Evolutionary conservation across 148 eudicot species (phyloP), one percentile per base, ranked within the genome.

Genomic region (Vaccinium darrowii): DNA sequence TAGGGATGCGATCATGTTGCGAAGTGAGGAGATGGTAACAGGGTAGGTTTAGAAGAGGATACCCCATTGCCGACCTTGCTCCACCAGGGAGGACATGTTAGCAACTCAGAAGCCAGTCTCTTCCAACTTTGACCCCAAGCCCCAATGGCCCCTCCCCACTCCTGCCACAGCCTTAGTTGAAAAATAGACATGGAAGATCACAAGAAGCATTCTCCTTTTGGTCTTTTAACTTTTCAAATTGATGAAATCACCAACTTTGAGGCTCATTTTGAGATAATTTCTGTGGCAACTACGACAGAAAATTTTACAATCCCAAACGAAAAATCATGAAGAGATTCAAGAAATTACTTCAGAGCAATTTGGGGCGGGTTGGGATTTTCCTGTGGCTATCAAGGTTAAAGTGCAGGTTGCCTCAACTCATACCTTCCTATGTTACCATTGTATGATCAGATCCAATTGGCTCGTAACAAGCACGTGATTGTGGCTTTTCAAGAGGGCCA

Each of bases 1-100:
- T 36, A 74, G n/a, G 51, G 77, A 71, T 74, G 77, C 11, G 77
- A 74, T 74, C 77, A 74, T 16, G 77, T 39, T 2, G 78, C 18
- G 50, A 73, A 33, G 21, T 36, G n/a, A 18, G 12, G 78, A 74
- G n/a, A 74, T 74, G 78, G 52, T 12, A 74, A 74, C 52, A 73
- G 77, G 77, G 50, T 36, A 36, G 23, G 51, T 73, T 73, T 39
- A 39, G 50, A 39, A 16, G 50, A 74, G 78, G 78, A 43, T 39
- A 49, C 14, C 52, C 77, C 78, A 75, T 43, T 75, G 11, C 78
- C 43, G 52, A 39, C 78, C 78, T 75, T 75, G 25, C 23, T 19
- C 79, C 56, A 76, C 27, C 78, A 47, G 47, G 53, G 78, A 75
- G 51, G 16, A 47, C 13, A 11, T 19, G 14, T 47, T 25, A n/a